phyloP scores from a whole-genome alignment of 208 protist species.

The Crithidia fasciculata region DNA sequence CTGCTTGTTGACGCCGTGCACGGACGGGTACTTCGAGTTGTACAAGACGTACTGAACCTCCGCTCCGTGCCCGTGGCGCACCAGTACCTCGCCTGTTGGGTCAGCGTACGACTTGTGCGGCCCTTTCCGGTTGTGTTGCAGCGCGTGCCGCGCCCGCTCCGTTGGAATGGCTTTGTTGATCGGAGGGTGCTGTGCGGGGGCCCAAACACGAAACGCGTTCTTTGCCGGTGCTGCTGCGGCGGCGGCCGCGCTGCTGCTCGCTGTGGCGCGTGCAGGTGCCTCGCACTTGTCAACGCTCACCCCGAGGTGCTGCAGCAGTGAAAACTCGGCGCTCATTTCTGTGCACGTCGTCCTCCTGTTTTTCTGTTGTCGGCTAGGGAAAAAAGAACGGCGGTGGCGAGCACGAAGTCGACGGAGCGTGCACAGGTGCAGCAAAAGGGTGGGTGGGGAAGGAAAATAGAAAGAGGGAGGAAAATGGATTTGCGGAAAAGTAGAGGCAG shows the following conservation, averaged over 20 bases:
- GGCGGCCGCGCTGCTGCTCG: not conserved
- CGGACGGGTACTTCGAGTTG: conserved; percentile 65
- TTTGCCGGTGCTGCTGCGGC: not conserved
- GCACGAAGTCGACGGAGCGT: no score
- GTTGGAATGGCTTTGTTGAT: conserved; percentile 1
- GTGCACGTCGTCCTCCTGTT: not conserved
- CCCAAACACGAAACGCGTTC: conserved; percentile 50
- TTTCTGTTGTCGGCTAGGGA: no score
- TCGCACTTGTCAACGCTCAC: conserved; percentile 40
- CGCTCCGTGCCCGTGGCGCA: conserved; percentile 33
- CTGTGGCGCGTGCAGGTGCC: not conserved
- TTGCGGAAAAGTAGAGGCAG: no score
- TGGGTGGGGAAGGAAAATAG: no score
- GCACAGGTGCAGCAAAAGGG: no score
- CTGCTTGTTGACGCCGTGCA: conserved; percentile 68
- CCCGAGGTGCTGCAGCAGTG: conserved; percentile 59
- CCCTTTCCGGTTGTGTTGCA: conserved; percentile 1
- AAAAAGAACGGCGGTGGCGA: no score
- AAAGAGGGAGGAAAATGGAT: no score
- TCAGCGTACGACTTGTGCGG: conserved; percentile 39
- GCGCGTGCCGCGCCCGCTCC: conserved; percentile 1
- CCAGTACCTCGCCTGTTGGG: conserved; percentile 61
- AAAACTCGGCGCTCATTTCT: conserved; percentile 59
- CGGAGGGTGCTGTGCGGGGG: conserved; percentile 47
- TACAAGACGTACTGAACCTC: conserved; percentile 73